Evolutionary conservation across 805 yeast genomes (phyloP).

Genomic region (Candida anglica): DNA sequence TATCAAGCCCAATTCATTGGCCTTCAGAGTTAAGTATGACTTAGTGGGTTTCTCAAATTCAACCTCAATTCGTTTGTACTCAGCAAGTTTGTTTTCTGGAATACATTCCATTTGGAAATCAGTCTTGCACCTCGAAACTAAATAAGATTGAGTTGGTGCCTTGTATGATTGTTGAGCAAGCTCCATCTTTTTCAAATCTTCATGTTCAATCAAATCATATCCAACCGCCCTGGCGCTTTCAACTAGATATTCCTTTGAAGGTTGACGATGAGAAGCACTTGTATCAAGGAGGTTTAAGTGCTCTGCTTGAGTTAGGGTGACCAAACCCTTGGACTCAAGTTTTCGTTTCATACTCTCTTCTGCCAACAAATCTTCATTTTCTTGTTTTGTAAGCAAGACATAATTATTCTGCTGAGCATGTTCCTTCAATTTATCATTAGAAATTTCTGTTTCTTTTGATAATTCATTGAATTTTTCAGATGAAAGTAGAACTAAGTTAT

Average conservation of each 20-base stretch:
- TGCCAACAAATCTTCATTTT: slow-evolving; percentile 22
- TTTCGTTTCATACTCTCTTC: slow-evolving; percentile 32
- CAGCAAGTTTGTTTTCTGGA: slow-evolving; percentile 12
- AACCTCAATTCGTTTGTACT: slow-evolving; percentile 12
- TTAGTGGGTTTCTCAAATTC: slow-evolving; percentile 31
- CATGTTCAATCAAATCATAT: slow-evolving; percentile 8
- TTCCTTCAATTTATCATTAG: slow-evolving; percentile 19
- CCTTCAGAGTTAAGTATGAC: slow-evolving; percentile 28
- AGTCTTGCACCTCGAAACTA: slow-evolving; percentile 15
- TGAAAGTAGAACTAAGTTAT: slow-evolving; percentile 28
- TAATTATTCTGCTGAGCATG: slow-evolving; percentile 21
- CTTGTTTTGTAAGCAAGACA: slow-evolving; percentile 21
- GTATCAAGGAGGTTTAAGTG: slow-evolving; percentile 10
- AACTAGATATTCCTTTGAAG: slow-evolving; percentile 19
- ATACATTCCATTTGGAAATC: slow-evolving; percentile 14
- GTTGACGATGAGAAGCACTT: slow-evolving; percentile 13
- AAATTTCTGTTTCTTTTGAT: slow-evolving; percentile 17
- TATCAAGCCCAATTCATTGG: slow-evolving; percentile 30
- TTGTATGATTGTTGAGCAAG: slow-evolving; percentile 8
- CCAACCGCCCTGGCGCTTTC: slow-evolving; percentile 8
- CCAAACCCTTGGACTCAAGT: slow-evolving; percentile 27
- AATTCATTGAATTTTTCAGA: slow-evolving; percentile 29
- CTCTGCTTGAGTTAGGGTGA: slow-evolving; percentile 24
- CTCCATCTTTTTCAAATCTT: slow-evolving; percentile 14
- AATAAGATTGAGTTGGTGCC: slow-evolving; percentile 21